phyloP scores from a whole-genome alignment of 768 basidiomycete genomes.

The Trametes villosa region DNA sequence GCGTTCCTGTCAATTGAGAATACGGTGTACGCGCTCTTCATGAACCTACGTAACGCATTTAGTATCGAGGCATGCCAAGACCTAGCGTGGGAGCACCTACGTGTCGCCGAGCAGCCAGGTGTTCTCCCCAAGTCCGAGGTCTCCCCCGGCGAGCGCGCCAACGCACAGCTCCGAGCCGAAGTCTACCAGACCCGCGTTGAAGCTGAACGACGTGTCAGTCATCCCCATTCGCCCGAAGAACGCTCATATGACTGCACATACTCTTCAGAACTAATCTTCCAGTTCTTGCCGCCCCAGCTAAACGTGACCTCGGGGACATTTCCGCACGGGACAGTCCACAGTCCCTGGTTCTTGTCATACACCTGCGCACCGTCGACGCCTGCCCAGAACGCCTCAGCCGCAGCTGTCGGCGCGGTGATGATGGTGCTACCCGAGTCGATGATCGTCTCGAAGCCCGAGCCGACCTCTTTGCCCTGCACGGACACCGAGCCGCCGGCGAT shows the following conservation, averaged over 20 bases:
- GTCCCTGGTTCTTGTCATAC: conserved; percentile 11
- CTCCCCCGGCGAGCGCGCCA: conserved; percentile 26
- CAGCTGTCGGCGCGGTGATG: conserved; percentile 29
- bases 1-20: conserved; percentile 15
- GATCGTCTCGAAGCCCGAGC: conserved; percentile 24
- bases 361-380: conserved; percentile 32
- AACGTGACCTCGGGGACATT: conserved; percentile 20
- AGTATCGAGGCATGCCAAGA: background rate
- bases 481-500: conserved; percentile 31
- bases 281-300: conserved; percentile 26
- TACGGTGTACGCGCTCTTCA: conserved; percentile 17
- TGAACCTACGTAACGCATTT: background rate
- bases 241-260: background rate
- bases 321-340: conserved; percentile 24
- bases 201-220: background rate
- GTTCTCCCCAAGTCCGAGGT: conserved; percentile 19
- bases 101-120: conserved; percentile 27
- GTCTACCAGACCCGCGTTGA: conserved; percentile 37
- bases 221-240: background rate
- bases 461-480: conserved; percentile 26
- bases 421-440: conserved; percentile 36
- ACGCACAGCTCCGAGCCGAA: conserved; percentile 20
- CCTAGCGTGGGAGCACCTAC: background rate
- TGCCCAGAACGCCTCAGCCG: conserved; percentile 32
- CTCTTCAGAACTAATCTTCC: conserved; percentile 17